phyloP scores from a whole-genome alignment of 169 alveolate species.

The Plasmodium yoelii region DNA sequence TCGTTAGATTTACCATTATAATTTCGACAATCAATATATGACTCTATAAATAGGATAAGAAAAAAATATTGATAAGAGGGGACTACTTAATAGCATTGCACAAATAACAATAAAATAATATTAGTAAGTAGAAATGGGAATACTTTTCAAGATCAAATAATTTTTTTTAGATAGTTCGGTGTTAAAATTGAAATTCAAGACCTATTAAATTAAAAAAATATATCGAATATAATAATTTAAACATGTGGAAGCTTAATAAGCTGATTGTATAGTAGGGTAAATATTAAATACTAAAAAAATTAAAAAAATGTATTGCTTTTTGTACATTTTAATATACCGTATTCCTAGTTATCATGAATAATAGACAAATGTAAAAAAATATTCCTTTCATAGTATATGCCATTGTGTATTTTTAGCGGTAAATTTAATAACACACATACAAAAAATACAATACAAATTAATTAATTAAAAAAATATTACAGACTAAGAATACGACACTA shows the following conservation, averaged over 20 bases:
- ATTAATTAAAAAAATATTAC: too few species aligned
- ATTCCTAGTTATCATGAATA: too few species aligned
- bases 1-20: constrained; percentile 32
- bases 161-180: constrained; percentile 29
- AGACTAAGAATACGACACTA: too few species aligned
- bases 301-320: too few species aligned
- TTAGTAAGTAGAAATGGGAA: background rate
- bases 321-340: too few species aligned
- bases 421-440: too few species aligned
- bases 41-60: constrained; percentile 1
- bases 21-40: constrained; percentile 53
- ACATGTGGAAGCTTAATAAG: background rate
- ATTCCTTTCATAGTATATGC: too few species aligned
- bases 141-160: constrained; percentile 48
- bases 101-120: background rate
- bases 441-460: too few species aligned
- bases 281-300: background rate
- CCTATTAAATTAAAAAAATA: constrained; percentile 21
- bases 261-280: background rate
- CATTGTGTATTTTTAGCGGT: too few species aligned
- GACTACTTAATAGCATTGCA: background rate
- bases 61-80: background rate
- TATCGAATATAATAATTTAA: constrained; percentile 1
- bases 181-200: constrained; percentile 41
- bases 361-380: too few species aligned